phyloP scores from a whole-genome alignment of 371 early-diverging fungal genomes.

The Parasitella parasitica region DNA sequence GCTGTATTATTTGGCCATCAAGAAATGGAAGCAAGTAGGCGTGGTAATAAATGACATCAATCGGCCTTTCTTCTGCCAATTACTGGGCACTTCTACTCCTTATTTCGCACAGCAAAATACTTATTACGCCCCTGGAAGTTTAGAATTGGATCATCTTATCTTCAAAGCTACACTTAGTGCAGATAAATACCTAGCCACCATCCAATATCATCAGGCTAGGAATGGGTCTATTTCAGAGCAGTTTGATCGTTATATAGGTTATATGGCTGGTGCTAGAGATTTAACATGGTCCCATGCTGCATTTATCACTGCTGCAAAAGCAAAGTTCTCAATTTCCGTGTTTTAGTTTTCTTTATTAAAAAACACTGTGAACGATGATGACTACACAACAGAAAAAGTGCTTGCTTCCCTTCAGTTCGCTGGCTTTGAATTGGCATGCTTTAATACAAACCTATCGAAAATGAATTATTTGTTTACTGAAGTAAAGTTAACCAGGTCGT shows the following conservation, averaged over 20 bases:
- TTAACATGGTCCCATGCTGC: conserved; percentile 80
- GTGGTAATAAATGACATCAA: conserved; percentile 46
- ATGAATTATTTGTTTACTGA: too few relatives aligned
- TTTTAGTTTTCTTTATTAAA: too few relatives aligned
- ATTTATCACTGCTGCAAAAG: conserved; percentile 48
- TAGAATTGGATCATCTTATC: conserved; percentile 24
- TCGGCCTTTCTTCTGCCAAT: conserved; percentile 33
- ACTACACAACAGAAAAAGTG: too few relatives aligned
- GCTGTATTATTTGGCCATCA: conserved; percentile 56
- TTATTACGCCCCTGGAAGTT: conserved; percentile 15
- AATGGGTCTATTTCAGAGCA: conserved; percentile 71
- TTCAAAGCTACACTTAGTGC: conserved; percentile 26
- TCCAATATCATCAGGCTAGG: conserved; percentile 49
- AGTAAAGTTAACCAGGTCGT: too few relatives aligned
- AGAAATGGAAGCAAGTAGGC: conserved; percentile 28
- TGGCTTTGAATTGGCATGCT: too few relatives aligned
- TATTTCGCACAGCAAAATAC: neutral
- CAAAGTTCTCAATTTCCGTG: conserved; percentile 18
- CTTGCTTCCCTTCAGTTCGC: too few relatives aligned
- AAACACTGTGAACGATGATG: too few relatives aligned
- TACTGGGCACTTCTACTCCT: conserved; percentile 15
- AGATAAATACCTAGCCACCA: conserved; percentile 59
- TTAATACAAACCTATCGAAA: too few relatives aligned
- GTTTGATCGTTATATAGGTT: conserved; percentile 58
- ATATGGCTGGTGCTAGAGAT: conserved; percentile 64